Percentiles rank a stretch among this genome's conserved stretches.
phyloP scores from a whole-genome alignment of 495 filamentous ascomycete species.

The Podospora bellae-mahoneyi region DNA sequence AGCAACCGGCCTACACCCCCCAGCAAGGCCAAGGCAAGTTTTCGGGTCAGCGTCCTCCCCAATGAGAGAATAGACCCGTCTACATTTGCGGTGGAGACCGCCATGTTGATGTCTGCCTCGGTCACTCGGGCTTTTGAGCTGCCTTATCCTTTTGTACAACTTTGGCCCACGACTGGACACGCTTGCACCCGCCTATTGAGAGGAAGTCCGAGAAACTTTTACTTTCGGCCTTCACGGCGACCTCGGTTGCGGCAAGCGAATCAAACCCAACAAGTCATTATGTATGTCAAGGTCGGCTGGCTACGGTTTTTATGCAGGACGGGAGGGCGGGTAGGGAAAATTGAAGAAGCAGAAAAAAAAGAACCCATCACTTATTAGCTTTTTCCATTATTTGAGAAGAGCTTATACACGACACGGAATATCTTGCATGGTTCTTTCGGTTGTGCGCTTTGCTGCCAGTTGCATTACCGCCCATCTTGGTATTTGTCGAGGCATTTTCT shows the following conservation, averaged over 20 bases:
- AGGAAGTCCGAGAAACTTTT: not conserved
- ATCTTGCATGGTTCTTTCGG: not conserved
- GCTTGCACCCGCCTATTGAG: not conserved
- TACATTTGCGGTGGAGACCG: not conserved
- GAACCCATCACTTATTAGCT: not conserved
- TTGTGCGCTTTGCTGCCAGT: not conserved
- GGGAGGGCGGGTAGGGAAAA: not conserved
- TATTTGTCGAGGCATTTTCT: not conserved
- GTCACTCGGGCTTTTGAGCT: not conserved
- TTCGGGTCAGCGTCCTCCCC: slow-evolving; percentile 30
- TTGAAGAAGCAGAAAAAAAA: not conserved
- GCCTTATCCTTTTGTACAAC: not conserved
- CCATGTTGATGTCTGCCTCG: not conserved
- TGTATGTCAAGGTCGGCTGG: not conserved
- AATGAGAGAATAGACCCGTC: not conserved
- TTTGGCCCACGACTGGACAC: not conserved
- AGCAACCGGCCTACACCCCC: slow-evolving; percentile 60
- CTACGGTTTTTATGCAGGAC: not conserved
- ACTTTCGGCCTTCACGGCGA: not conserved
- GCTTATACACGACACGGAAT: not conserved
- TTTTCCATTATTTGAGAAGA: not conserved
- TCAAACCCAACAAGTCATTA: not conserved
- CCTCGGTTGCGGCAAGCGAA: not conserved
- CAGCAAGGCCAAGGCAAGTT: slow-evolving; percentile 70
- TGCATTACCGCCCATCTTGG: not conserved